Evolutionary conservation across 2,329 filamentous ascomycete species (phyloP).

Genomic region (Microcyclospora pomicola): DNA sequence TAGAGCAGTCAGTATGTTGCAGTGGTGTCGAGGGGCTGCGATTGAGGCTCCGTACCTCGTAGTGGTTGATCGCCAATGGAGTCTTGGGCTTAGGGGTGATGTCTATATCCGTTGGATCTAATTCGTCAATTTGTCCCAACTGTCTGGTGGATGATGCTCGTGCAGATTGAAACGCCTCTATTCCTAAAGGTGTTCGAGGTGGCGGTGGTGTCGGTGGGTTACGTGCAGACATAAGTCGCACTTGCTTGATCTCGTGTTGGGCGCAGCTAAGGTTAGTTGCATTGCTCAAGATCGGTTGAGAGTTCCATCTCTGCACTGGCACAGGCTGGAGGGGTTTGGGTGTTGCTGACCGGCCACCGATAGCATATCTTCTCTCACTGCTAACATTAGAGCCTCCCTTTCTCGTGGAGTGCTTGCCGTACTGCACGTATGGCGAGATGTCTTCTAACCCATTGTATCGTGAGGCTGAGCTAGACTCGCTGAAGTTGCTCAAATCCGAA

Average conservation of each 20-base stretch:
- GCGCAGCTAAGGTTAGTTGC: conserved; percentile 10
- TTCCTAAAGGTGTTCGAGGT: conserved; percentile 10
- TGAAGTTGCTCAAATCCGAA: conserved; percentile 1
- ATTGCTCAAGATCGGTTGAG: conserved; percentile 17
- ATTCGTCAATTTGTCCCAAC: neutral
- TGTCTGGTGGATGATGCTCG: neutral
- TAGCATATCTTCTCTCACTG: conserved; percentile 2
- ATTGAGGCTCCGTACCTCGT: too few species aligned
- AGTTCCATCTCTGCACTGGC: conserved; percentile 19
- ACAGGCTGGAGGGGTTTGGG: neutral
- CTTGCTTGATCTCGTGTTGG: conserved; percentile 18
- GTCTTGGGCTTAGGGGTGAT: neutral
- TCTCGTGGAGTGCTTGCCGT: too few species aligned
- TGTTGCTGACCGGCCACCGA: neutral
- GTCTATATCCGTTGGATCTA: neutral
- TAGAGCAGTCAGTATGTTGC: neutral
- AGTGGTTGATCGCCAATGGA: too few species aligned
- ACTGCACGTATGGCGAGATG: too few species aligned
- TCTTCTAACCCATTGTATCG: too few species aligned
- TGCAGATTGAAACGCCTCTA: conserved; percentile 3
- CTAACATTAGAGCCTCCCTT: too few species aligned
- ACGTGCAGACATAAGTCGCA: conserved; percentile 17
- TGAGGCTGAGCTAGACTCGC: conserved; percentile 2
- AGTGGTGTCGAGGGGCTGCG: too few species aligned
- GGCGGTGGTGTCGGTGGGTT: conserved; percentile 17